Evolutionary conservation across 352 stramenopile genomes (phyloP), one percentile per base, ranked within the genome.

Genomic region (Plasmopara muralis): DNA sequence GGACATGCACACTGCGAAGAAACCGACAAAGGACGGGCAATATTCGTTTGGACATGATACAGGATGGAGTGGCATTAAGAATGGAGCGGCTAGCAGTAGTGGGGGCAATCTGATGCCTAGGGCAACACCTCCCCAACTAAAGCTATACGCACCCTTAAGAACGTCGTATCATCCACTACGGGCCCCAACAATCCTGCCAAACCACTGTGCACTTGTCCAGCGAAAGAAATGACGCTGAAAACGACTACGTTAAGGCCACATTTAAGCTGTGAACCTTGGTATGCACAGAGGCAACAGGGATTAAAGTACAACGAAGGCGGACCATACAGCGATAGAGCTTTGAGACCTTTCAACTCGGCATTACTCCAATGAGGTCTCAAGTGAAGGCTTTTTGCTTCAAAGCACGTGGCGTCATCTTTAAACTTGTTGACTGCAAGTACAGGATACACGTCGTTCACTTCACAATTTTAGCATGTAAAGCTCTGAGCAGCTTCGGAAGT

Each of bases 1-100:
- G 52, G 70, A 82, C 44, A 65, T 73, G 25, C 83, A 85, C 54
- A 78, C 77, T 16, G 60, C 72, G 1, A 67, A 75, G n/a, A 80
- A 75, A 55, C 64, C 47, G 18, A 50, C 30, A 12, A 66, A 57
- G 15, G 60, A 51, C 16, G 20, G 43, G 7, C 52, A 58, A 30
- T 39, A 56, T 41, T 38, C 54, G 0, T 65, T 62, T 30, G 45
- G 33, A 8, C 43, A 46, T 47, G 50, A 50, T 1, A 45, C 61
- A 25, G 46, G 56, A 10, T 68, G 47, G 57, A 53, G 20, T 46
- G 56, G 56, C 9, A 47, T 57, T 14, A 66, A 61, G 50, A 70
- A 63, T 56, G 31, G 42, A 37, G 7, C 38, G 7, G 14, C 43
- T 33, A 62, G 39, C 14, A 37, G 20, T n/a, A 39, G 2, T 51